Evolutionary conservation across 2,329 filamentous ascomycete genomes (phyloP).

Genomic region (Orbilia ellipsospora): DNA sequence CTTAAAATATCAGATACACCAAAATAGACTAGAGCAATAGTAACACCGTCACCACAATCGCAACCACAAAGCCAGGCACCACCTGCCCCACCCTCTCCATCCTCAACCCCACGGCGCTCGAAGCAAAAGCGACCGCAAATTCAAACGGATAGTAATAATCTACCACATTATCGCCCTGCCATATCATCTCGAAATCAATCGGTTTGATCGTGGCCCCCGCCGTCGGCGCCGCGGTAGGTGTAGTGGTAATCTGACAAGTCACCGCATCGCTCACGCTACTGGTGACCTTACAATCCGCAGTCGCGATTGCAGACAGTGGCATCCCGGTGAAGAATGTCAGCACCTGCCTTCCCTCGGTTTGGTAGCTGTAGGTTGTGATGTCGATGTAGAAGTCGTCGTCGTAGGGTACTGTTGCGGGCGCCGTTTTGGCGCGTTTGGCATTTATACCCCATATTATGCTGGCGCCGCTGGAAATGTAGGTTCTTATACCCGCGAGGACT

Average conservation of each 20-base stretch:
- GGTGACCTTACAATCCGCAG: slow-evolving; percentile 33
- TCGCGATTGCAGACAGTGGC: slow-evolving; percentile 4
- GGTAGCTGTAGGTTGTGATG: slow-evolving; percentile 32
- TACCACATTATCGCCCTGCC: background rate
- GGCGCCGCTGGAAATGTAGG: slow-evolving; percentile 1
- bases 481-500: slow-evolving; percentile 7
- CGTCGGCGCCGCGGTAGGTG: background rate
- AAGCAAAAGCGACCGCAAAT: background rate
- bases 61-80: slow-evolving; percentile 14
- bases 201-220: background rate
- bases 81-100: background rate
- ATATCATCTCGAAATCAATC: background rate
- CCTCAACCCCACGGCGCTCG: background rate
- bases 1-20: background rate
- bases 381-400: slow-evolving; percentile 28
- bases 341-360: slow-evolving; percentile 17
- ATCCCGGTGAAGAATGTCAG: slow-evolving; percentile 31
- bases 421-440: slow-evolving; percentile 4
- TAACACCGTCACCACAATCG: slow-evolving; percentile 4
- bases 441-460: slow-evolving; percentile 33
- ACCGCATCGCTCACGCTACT: slow-evolving; percentile 2
- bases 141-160: slow-evolving; percentile 1
- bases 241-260: slow-evolving; percentile 29
- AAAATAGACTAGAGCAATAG: slow-evolving; percentile 22
- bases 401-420: slow-evolving; percentile 1